Conservation (phyloP, 345 rosid species). For the Gossypium raimondii region DNA sequence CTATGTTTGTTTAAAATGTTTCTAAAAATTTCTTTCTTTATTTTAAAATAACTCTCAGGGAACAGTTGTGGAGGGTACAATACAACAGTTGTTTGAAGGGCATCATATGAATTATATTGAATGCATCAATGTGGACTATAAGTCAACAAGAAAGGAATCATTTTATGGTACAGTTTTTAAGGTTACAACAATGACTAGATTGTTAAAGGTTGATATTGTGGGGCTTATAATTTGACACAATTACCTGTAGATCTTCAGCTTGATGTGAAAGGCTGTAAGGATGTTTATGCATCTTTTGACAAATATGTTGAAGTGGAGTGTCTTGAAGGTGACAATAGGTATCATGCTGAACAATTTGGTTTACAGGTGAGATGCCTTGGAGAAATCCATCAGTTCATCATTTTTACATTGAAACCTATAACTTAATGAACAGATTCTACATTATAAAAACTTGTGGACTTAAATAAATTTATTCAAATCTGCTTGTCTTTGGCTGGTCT, state of each 20-base stretch:
- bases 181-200: background rate
- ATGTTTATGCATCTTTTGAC: constrained; percentile 79
- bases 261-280: constrained; percentile 79
- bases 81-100: constrained; percentile 53
- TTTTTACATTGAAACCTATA: background rate
- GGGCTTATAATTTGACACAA: background rate
- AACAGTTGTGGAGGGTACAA: constrained; percentile 57
- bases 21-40: background rate
- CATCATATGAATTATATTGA: constrained; percentile 65
- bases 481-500: constrained; percentile 3
- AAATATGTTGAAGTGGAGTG: constrained; percentile 78
- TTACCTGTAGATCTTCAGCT: constrained; percentile 62
- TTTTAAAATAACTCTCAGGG: constrained; percentile 31
- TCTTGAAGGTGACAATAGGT: constrained; percentile 73
- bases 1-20: background rate
- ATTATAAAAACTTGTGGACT: background rate
- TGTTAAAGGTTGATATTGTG: background rate
- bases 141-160: constrained; percentile 63
- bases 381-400: constrained; percentile 5
- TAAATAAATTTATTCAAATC: background rate
- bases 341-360: constrained; percentile 69
- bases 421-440: background rate
- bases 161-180: constrained; percentile 46
- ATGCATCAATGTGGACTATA: constrained; percentile 61
- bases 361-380: constrained; percentile 48